Evolutionary conservation across 139 green algal species (phyloP), one percentile per base, ranked within the genome.

Genomic region (Closterium sp.): DNA sequence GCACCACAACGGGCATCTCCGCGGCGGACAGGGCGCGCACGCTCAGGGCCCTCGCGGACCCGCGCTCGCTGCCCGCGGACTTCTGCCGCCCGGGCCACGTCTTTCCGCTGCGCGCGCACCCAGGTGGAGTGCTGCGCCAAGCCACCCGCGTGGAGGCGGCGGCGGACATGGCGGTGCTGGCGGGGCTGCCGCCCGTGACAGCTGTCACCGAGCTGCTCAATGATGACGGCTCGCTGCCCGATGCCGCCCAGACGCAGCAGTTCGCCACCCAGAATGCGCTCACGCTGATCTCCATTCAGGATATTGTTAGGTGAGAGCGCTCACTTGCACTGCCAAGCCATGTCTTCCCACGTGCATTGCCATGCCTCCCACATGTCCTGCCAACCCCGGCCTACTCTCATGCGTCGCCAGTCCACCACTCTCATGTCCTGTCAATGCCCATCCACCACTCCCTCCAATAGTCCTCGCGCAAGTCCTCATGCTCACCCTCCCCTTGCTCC

Each of bases 121-220:
- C 87, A 27, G 93, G 89, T 24, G 34, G 89, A 29, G 97, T 99
- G 29, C 91, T 99, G 28, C 92, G 93, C 32, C 96, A 98, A 1
- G 96, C 96, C 0, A 97, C 97, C 0, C 97, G 99, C 95, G 99
- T 97, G 17, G 98, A 99, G 92, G 98, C 98, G 1, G 96, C 96
- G 1, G 97, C 99, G 4, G 98, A 99, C 94, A 95, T 99, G 85
- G 95, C 97, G 0, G 92, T 96, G 10, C 96, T 99, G 21, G 97
- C 98, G 11, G 97, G 97, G 19, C 97, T 97, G 89, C 92, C 87
- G 34, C 97, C 98, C n/a, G 96, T 97, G 31, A 98, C 98, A 27
- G 98, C 98, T 50, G 95, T 99, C 24, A 98, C 97, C 92, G 98
- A 99, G 94, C 96, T 99, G 28, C 97, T 99, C 2, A 96, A 98